phyloP scores from a whole-genome alignment of 2,329 filamentous ascomycete genomes.

The Daldinia sp. region DNA sequence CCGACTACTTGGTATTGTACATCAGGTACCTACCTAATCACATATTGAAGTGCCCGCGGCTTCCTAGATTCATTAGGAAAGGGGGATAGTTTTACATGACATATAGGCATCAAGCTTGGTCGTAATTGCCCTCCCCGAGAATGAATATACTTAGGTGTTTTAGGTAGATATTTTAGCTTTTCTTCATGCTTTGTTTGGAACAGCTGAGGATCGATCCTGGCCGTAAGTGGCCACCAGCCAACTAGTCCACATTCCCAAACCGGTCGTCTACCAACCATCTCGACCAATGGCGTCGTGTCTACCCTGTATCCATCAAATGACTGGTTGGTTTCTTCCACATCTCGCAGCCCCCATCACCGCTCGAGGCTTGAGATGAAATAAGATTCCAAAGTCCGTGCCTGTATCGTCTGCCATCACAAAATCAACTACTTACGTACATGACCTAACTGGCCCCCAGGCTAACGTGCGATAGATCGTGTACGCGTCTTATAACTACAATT shows the following conservation, averaged over 20 bases:
- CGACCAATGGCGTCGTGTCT: slow-evolving; percentile 40
- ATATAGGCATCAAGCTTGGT: neutral
- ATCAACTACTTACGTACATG: neutral
- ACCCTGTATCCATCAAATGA: slow-evolving; percentile 19
- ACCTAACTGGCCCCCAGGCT: slow-evolving; percentile 2
- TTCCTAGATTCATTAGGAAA: slow-evolving; percentile 14
- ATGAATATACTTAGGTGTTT: slow-evolving; percentile 12
- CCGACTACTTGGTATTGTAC: too few relatives aligned
- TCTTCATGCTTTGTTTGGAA: neutral
- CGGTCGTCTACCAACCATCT: slow-evolving; percentile 35
- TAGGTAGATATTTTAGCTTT: neutral
- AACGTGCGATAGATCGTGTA: slow-evolving; percentile 5
- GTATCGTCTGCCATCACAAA: slow-evolving; percentile 12
- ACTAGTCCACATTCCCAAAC: slow-evolving; percentile 45
- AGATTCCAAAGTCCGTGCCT: slow-evolving; percentile 21
- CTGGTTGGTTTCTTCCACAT: slow-evolving; percentile 10
- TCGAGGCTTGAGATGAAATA: slow-evolving; percentile 28
- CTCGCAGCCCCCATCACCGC: slow-evolving; percentile 13
- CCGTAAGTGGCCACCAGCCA: slow-evolving; percentile 23
- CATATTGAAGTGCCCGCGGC: slow-evolving; percentile 9
- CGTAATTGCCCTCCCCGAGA: slow-evolving; percentile 14
- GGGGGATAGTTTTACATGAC: neutral
- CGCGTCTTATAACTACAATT: neutral
- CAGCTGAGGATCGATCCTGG: neutral
- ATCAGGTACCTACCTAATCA: neutral